Evolutionary conservation across 2,329 filamentous ascomycete species (phyloP).

Genomic region (Paracoccidioides lutzii): DNA sequence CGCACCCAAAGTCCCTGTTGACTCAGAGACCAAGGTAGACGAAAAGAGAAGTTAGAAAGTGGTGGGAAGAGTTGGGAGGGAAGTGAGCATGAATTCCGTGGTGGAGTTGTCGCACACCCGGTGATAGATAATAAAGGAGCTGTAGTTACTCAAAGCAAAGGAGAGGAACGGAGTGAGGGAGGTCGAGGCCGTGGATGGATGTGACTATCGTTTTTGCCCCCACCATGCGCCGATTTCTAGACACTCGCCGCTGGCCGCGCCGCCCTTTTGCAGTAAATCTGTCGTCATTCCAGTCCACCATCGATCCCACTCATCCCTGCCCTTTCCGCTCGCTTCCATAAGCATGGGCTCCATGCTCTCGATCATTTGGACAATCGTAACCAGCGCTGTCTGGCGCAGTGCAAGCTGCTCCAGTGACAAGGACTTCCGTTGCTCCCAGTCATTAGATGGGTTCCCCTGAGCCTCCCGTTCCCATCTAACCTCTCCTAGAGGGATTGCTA

Average conservation of each 20-base stretch:
- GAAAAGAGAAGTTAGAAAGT: constrained; percentile 3
- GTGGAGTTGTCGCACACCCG: not conserved
- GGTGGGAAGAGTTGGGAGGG: not conserved
- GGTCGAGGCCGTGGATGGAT: not conserved
- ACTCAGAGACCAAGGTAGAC: constrained; percentile 13
- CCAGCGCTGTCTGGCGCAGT: constrained; percentile 63
- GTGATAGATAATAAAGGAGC: not conserved
- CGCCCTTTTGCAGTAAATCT: constrained; percentile 65
- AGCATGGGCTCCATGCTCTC: constrained; percentile 74
- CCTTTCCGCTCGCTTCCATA: constrained; percentile 71
- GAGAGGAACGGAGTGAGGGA: not conserved
- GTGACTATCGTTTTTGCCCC: constrained; percentile 40
- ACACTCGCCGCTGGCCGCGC: constrained; percentile 73
- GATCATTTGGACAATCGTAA: constrained; percentile 70
- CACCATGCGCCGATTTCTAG: constrained; percentile 56
- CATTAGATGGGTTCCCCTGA: constrained; percentile 24
- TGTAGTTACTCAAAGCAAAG: not conserved
- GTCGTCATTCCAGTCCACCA: constrained; percentile 83
- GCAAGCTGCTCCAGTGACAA: constrained; percentile 58
- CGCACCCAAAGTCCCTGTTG: constrained; percentile 18
- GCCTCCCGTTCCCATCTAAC: constrained; percentile 72
- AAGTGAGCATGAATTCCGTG: too few species aligned
- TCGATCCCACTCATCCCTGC: constrained; percentile 79
- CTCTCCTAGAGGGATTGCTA: constrained; percentile 78
- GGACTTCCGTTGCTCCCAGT: constrained; percentile 29